Evolutionary conservation across 1,139 yeast genomes (phyloP).

Genomic region (Citeromyces hawaiiensis): DNA sequence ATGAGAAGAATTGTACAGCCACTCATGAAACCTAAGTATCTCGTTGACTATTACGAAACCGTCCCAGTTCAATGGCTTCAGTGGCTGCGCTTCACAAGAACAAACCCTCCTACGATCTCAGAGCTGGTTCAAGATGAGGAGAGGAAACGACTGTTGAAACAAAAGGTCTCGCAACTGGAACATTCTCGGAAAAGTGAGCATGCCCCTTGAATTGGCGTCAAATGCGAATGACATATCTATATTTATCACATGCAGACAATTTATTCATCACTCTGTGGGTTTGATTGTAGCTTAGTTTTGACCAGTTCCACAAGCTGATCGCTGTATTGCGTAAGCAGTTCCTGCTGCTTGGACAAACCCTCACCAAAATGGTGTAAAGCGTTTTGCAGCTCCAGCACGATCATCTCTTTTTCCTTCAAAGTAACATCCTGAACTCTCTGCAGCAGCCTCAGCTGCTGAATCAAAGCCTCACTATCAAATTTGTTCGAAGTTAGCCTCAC

Average conservation of each 20-base stretch:
- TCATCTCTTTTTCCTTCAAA: not conserved
- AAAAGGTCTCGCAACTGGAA: conserved; percentile 37
- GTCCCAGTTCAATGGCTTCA: conserved; percentile 70
- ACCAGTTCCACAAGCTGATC: conserved; percentile 5
- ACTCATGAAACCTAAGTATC: conserved; percentile 22
- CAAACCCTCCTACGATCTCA: conserved; percentile 42
- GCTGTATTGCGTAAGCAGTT: conserved; percentile 4
- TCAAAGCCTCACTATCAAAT: not conserved
- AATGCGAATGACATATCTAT: too few species aligned
- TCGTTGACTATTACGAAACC: conserved; percentile 34
- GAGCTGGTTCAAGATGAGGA: conserved; percentile 47
- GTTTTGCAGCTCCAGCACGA: not conserved
- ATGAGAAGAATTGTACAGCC: conserved; percentile 41
- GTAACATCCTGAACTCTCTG: not conserved
- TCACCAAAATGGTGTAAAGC: not conserved
- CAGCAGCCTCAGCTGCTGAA: not conserved
- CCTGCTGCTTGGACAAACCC: conserved; percentile 1
- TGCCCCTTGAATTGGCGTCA: not conserved
- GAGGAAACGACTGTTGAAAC: conserved; percentile 40
- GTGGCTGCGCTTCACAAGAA: conserved; percentile 62
- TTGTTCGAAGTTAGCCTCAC: not conserved
- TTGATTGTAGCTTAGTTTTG: not conserved
- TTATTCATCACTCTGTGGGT: not conserved
- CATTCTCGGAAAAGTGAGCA: not conserved
- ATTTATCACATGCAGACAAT: too few species aligned